Evolutionary conservation across 2,329 filamentous ascomycete species (phyloP), one percentile per base, ranked within the genome.

Genomic region (Thermomyces lanuginosus): DNA sequence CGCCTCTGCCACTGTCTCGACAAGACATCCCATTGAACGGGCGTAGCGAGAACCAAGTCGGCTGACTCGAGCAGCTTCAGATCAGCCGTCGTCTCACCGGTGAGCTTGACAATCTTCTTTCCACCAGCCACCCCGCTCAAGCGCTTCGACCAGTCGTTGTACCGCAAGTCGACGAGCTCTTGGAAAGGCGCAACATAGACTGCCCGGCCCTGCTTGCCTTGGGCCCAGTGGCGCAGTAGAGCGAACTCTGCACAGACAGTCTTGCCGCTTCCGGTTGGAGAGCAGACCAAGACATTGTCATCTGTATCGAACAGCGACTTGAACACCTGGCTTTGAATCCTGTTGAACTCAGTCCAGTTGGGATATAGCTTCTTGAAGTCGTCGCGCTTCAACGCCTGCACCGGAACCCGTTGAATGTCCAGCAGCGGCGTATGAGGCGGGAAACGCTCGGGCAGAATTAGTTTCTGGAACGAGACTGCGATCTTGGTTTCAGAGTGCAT

Each of bases 401-500:
- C 76, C 1, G 86, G 84, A 13, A 95, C 64, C 12, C 84, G 80
- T 46, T 98, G 89, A 41, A 98, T 66, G 44, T 95, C 84, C 12
- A 95, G 66, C 22, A 95, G 64, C 35, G 81, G 83, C 0, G 89
- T 98, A 46, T 92, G 86, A 21, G 89, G 75, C 16, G 84, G 84
- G 51, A 98, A 98, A 45, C 89, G 89, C 51, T 93, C 86, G 0
- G 89, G 89, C 4, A 98, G 65, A 22, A 92, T 78, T 15, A 98
- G 64, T 50, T 93, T 93, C 49, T 92, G 79, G 60, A 98, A 95
- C 1, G 84, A 86, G 2, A 98, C 77, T 0, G 86, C 77, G 28
- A 98, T 62, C 47, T 84, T 83, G 1, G 84, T 92, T 57, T 98
- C 84, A 1, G 86, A 82, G 48, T 92, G 82, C 82, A 98, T 93